Percentiles rank a stretch among this genome's conserved stretches.
Conservation (phyloP, 257 asterid species). For the Ilex aquifolium region DNA sequence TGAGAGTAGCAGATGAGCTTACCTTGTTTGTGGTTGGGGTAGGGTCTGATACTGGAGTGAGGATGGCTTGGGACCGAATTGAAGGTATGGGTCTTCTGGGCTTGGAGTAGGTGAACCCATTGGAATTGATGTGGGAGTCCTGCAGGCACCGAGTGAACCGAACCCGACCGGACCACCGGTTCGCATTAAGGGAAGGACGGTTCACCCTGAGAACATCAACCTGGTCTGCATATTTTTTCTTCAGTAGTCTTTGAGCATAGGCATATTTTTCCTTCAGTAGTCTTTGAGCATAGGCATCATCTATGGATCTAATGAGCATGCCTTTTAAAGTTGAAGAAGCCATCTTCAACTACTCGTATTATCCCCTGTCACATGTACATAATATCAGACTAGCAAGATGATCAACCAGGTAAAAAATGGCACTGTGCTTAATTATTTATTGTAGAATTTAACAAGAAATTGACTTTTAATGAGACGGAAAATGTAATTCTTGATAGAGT, state of each 20-base stretch:
- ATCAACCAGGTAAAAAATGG: too few species aligned
- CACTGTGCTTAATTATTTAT: too few species aligned
- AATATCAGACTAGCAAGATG: not conserved
- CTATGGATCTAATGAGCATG: conserved; percentile 38
- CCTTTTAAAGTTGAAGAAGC: conserved; percentile 38
- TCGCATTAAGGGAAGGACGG: conserved; percentile 15
- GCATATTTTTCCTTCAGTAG: conserved; percentile 30
- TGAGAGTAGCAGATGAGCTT: not conserved
- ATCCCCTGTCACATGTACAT: too few species aligned
- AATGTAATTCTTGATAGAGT: too few species aligned
- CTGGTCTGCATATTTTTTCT: conserved; percentile 30
- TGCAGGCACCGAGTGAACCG: conserved; percentile 25
- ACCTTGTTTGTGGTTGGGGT: conserved; percentile 60
- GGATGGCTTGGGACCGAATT: conserved; percentile 36
- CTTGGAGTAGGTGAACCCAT: conserved; percentile 23
- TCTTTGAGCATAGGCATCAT: conserved; percentile 30
- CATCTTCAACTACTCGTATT: conserved; percentile 21
- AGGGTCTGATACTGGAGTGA: conserved; percentile 57
- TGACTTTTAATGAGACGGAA: too few species aligned
- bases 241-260: conserved; percentile 26
- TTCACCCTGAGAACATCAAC: conserved; percentile 15
- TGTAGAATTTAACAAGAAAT: too few species aligned
- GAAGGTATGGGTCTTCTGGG: conserved; percentile 21
- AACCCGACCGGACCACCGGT: conserved; percentile 21
- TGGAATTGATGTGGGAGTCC: conserved; percentile 17